Conservation (phyloP, 192 early-diverging fungal species). For the Entophlyctis luteolus region DNA sequence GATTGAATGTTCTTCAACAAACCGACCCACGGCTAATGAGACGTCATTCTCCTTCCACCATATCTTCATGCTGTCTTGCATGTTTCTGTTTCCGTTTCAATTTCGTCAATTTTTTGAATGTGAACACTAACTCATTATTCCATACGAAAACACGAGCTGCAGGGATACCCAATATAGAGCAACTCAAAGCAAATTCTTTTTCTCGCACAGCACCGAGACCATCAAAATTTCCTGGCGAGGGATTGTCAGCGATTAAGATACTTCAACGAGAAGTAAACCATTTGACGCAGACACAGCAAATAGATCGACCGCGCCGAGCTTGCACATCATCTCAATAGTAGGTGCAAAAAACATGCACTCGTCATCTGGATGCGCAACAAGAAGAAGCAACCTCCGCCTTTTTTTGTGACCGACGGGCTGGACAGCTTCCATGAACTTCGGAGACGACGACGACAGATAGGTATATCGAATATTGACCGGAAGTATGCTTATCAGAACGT, state of each 20-base stretch:
- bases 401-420: too few relatives aligned
- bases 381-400: slow-evolving; percentile 24
- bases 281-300: slow-evolving; percentile 79
- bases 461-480: too few relatives aligned
- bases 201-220: slow-evolving; percentile 58
- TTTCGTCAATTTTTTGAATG: too few relatives aligned
- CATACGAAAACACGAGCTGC: slow-evolving; percentile 43
- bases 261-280: slow-evolving; percentile 51
- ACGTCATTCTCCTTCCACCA: slow-evolving; percentile 40
- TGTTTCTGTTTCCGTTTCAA: slow-evolving; percentile 6
- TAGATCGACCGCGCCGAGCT: slow-evolving; percentile 52
- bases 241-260: background rate
- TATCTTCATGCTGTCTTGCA: slow-evolving; percentile 48
- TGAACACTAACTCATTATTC: slow-evolving; percentile 57
- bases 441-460: too few relatives aligned
- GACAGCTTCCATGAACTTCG: too few relatives aligned
- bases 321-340: slow-evolving; percentile 56
- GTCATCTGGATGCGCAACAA: slow-evolving; percentile 74
- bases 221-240: slow-evolving; percentile 61
- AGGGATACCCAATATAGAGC: slow-evolving; percentile 54
- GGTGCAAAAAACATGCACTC: slow-evolving; percentile 98
- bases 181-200: slow-evolving; percentile 63
- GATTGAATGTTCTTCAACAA: slow-evolving; percentile 15
- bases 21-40: slow-evolving; percentile 22
- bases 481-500: too few relatives aligned